Evolutionary conservation across 78 protist species (phyloP).

Genomic region (Monocercomonoides exilis): DNA sequence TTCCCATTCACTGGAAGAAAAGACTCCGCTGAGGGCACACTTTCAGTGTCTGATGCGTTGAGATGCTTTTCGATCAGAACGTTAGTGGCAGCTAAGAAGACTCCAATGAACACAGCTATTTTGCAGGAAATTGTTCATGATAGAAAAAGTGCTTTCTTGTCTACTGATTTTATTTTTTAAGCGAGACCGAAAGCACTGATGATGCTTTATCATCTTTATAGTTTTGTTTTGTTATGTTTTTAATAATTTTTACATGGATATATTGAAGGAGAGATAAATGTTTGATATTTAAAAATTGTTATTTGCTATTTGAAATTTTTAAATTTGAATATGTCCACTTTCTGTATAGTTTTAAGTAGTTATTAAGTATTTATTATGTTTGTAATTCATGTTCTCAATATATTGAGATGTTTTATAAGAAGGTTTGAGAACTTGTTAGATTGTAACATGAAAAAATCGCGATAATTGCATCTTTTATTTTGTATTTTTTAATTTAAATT

Average conservation of each 20-base stretch:
- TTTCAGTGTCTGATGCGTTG: slow-evolving; percentile 20
- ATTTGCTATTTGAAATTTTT: too few relatives aligned
- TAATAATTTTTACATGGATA: neutral
- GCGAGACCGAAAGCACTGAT: neutral
- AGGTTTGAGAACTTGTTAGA: too few relatives aligned
- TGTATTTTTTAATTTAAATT: too few relatives aligned
- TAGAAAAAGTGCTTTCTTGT: neutral
- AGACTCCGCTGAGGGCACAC: slow-evolving; percentile 29
- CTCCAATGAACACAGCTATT: neutral
- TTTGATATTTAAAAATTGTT: too few relatives aligned
- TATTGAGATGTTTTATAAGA: too few relatives aligned
- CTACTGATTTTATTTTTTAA: slow-evolving; percentile 5
- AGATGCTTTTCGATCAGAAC: slow-evolving; percentile 1
- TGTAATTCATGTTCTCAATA: too few relatives aligned
- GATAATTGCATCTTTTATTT: too few relatives aligned
- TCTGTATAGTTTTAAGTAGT: too few relatives aligned
- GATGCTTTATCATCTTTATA: neutral
- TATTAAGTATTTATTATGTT: too few relatives aligned
- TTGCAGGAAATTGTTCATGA: neutral
- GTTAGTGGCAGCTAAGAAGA: slow-evolving; percentile 14
- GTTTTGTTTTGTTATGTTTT: neutral
- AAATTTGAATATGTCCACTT: too few relatives aligned
- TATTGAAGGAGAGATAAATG: too few relatives aligned
- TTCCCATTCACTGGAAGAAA: slow-evolving; percentile 44
- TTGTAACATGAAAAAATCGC: too few relatives aligned